Conservation (phyloP, 2,329 filamentous ascomycete species). For the Byssothecium circinans region DNA sequence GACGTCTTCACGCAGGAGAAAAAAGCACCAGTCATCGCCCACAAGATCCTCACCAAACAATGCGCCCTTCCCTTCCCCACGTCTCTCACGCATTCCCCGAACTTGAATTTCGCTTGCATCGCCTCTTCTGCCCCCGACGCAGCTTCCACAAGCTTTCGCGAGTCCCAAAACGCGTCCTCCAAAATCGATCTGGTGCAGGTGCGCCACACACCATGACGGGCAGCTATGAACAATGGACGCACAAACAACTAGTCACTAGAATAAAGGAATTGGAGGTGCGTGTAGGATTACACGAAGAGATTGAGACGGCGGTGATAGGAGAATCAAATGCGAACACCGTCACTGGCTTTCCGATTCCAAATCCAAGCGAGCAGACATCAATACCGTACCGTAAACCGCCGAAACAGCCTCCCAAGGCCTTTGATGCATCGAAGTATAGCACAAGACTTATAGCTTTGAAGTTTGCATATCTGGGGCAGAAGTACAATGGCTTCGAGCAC, state of each 20-base stretch:
- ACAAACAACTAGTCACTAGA: constrained; percentile 37
- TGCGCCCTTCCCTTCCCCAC: constrained; percentile 26
- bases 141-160: constrained; percentile 39
- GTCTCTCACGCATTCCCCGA: constrained; percentile 33
- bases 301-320: not conserved
- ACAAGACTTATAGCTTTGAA: constrained; percentile 88
- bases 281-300: constrained; percentile 8
- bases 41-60: constrained; percentile 23
- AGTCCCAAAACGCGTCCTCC: constrained; percentile 26
- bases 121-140: constrained; percentile 31
- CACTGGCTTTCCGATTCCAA: constrained; percentile 6
- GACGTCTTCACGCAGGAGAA: constrained; percentile 29
- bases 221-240: constrained; percentile 35
- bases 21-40: no score
- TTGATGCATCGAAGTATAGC: constrained; percentile 79
- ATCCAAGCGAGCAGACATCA: constrained; percentile 3
- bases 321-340: constrained; percentile 7
- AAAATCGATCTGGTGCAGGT: constrained; percentile 11
- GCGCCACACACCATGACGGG: constrained; percentile 23
- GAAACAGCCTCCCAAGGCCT: constrained; percentile 51
- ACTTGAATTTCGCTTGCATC: constrained; percentile 26
- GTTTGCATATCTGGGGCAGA: constrained; percentile 87
- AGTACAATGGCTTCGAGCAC: constrained; percentile 92
- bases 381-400: constrained; percentile 29
- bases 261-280: constrained; percentile 34